Evolutionary conservation across 495 filamentous ascomycete genomes (phyloP).

Genomic region (Penicillium malachiteum): DNA sequence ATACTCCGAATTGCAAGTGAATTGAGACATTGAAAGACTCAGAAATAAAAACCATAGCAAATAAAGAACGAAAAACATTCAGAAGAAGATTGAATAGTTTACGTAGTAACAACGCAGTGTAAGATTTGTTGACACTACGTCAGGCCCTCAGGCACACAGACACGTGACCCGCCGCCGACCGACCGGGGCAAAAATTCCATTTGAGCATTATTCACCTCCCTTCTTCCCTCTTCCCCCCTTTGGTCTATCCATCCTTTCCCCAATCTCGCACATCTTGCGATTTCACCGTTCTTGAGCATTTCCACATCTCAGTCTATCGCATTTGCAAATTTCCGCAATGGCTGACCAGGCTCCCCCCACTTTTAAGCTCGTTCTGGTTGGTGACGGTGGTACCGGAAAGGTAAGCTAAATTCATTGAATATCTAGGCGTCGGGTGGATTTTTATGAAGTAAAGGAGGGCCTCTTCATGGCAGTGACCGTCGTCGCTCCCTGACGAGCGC

Average conservation of each 20-base stretch:
- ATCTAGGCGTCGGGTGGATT: slow-evolving; percentile 1
- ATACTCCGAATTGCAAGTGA: no score
- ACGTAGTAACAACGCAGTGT: not conserved
- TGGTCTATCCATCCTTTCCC: slow-evolving; percentile 8
- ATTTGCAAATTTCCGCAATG: slow-evolving; percentile 54
- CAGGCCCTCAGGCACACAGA: slow-evolving; percentile 29
- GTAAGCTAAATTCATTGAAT: slow-evolving; percentile 49
- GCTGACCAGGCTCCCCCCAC: slow-evolving; percentile 62
- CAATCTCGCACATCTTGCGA: slow-evolving; percentile 9
- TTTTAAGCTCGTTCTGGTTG: slow-evolving; percentile 99
- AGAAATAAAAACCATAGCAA: no score
- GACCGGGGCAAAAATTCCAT: slow-evolving; percentile 51
- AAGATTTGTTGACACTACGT: slow-evolving; percentile 18
- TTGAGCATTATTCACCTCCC: slow-evolving; percentile 30
- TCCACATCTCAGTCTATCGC: slow-evolving; percentile 2
- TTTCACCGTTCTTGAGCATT: not conserved
- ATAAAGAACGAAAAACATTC: no score
- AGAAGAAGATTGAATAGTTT: no score
- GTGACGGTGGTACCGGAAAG: slow-evolving; percentile 99
- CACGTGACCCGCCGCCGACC: slow-evolving; percentile 41
- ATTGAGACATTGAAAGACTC: no score
- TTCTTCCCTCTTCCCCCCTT: slow-evolving; percentile 16
- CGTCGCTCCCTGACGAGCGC: slow-evolving; percentile 1
- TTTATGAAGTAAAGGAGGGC: not conserved
- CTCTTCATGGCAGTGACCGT: not conserved